Evolutionary conservation across 257 asterid species (phyloP).

Genomic region (Solanum medicagineum): DNA sequence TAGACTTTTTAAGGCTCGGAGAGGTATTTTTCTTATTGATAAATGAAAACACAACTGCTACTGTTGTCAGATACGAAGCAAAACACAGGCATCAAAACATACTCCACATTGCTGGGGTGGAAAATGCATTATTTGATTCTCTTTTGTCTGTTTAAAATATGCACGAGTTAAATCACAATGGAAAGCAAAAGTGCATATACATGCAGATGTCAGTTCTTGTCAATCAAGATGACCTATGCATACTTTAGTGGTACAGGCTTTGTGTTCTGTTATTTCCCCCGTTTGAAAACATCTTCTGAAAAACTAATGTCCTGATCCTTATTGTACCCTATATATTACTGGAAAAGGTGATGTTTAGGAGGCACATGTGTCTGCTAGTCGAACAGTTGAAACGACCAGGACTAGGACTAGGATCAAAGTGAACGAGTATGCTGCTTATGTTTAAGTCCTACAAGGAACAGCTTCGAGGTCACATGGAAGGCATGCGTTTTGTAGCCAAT

Average conservation of each 20-base stretch:
- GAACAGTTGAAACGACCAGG: not conserved
- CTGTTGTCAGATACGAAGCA: not conserved
- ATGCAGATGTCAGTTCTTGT: not conserved
- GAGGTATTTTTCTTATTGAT: not conserved
- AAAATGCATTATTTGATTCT: not conserved
- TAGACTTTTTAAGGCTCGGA: not conserved
- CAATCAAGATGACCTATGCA: not conserved
- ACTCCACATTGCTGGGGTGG: not conserved
- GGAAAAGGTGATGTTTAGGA: not conserved
- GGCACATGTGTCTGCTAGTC: not conserved
- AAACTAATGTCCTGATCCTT: not conserved
- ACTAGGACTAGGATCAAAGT: not conserved
- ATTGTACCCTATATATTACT: not conserved
- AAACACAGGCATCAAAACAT: not conserved
- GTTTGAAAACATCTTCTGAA: not conserved
- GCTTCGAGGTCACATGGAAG: not conserved
- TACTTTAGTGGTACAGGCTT: not conserved
- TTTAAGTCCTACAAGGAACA: not conserved
- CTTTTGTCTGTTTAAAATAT: not conserved
- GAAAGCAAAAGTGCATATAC: not conserved
- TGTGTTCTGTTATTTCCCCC: not conserved
- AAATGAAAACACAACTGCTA: not conserved
- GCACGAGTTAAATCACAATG: not conserved
- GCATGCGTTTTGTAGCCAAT: not conserved
- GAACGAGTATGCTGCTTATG: not conserved